Base-by-base conservation (phyloP, 345 rosid species). In the Psidium guajava region DNA sequence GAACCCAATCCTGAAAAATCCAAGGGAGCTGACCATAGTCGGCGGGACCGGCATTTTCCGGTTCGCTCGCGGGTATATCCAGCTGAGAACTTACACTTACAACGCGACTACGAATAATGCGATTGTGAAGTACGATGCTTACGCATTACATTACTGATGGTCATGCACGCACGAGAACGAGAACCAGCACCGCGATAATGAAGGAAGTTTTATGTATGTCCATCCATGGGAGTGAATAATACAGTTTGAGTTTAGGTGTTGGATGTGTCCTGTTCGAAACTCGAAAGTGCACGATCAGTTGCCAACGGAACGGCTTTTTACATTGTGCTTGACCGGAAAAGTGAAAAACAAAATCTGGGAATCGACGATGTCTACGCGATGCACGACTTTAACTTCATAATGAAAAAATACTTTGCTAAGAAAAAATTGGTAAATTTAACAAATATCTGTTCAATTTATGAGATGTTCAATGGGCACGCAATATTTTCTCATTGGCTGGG, bases 41-140 rank as follows among this genome's bases (percentile, higher is more conserved):
- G 89, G 89, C 8, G 91, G 89, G 54, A 89, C 84, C 5, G 82
- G 82, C 58, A 47, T 81, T 59, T 87, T 89, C 87, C 74, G 89
- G 54, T 86, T 89, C 50, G 89, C 86, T 18, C 59, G 86, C 42
- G 91, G 91, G 11, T 87, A 88, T 58, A 88, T 86, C 10, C 61
- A 87, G 54, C 88, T 89, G 6, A 90, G 15, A 80, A 86, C 91
- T 53, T 82, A 74, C 47, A 12, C 54, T 0, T 32, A 69, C 51
- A 88, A 90, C 83, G 9, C 5, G 22, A 25, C 6, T 12, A 82
- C 83, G 40, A 54, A 6, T 36, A 49, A 82, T 82, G 55, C 57
- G 20, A 54, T 82, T 82, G 83, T 82, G 53, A 32, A 51, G 54
- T 51, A 82, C 54, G 83, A 82, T 51, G 83, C 25, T 54, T 82